Base-by-base conservation (phyloP, 345 rosid species). In the Sisymbrium irio region DNA sequence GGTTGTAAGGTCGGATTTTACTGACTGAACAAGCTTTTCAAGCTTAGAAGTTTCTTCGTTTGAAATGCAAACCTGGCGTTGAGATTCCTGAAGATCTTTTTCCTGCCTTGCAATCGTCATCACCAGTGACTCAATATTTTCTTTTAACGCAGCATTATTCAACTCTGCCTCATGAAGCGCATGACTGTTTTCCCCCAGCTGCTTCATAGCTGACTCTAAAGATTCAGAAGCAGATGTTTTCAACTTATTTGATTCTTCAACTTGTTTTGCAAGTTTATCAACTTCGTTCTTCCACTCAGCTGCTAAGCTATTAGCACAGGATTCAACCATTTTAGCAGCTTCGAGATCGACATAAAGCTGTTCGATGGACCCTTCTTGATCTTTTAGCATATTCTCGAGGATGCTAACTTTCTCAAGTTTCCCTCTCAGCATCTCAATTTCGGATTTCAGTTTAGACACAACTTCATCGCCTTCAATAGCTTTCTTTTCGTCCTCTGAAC, bases 271-370 rank as follows among this genome's bases (percentile, higher is more conserved):
- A 36, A 87, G 90, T 81, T 83, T 83, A 36, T 61, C 83, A 7
- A 75, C 71, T 71, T 77, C 79, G 71, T 42, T 32, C 73, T 84
- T 88, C 88, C 81, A 88, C 69, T 93, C 98, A 65, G 82, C 93
- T 12, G 78, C 82, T 45, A 87, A 80, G 78, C 57, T 93, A 39
- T 71, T 81, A 4, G 98, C 95, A 85, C 83, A 91, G 20, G 91
- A 89, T 77, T 93, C 97, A 19, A 90, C 93, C 91, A 91, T 85
- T 81, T 81, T 89, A 12, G 96, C 93, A 65, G 97, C 98, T 83
- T 91, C 96, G 27, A 93, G 78, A 47, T 91, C 96, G 62, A 93
- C 87, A 10, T 88, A 85, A 59, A 93, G 96, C 82, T 88, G 91
- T 58, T 93, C 97, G 0, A 89, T 71, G 62, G 72, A 70, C 66